Conservation (phyloP, 768 basidiomycete genomes). For the Zangia roseola region DNA sequence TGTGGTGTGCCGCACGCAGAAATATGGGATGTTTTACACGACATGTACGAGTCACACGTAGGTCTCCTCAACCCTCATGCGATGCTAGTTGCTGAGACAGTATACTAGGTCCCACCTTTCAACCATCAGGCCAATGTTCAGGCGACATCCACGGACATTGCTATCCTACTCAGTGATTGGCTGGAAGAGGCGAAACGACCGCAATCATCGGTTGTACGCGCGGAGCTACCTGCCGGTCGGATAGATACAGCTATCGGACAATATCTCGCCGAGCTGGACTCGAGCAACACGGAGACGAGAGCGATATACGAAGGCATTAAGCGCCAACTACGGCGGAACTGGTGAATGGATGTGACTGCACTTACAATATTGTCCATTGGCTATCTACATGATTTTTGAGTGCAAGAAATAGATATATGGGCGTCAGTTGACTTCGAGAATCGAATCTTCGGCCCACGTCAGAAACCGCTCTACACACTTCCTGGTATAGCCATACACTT, state of each 20-base stretch:
- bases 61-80: slow-evolving; percentile 18
- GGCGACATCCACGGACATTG: slow-evolving; percentile 78
- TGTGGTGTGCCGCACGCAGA: slow-evolving; percentile 80
- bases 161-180: slow-evolving; percentile 79
- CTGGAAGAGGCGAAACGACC: slow-evolving; percentile 72
- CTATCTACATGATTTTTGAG: slow-evolving; percentile 16
- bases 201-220: slow-evolving; percentile 57
- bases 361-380: slow-evolving; percentile 1
- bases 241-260: slow-evolving; percentile 73
- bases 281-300: slow-evolving; percentile 60
- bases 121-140: slow-evolving; percentile 79
- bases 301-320: slow-evolving; percentile 66
- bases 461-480: slow-evolving; percentile 56
- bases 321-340: slow-evolving; percentile 68
- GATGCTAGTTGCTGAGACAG: slow-evolving; percentile 1
- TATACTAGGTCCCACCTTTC: slow-evolving; percentile 71
- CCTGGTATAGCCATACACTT: slow-evolving; percentile 68
- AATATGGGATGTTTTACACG: slow-evolving; percentile 82
- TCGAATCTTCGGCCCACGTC: slow-evolving; percentile 74
- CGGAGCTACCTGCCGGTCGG: slow-evolving; percentile 75
- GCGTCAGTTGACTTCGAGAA: slow-evolving; percentile 64
- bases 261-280: slow-evolving; percentile 70
- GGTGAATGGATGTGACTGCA: slow-evolving; percentile 42
- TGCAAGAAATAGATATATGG: slow-evolving; percentile 7
- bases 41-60: slow-evolving; percentile 89